phyloP scores from a whole-genome alignment of 2,329 filamentous ascomycete genomes.

The Diplodia mutila region DNA sequence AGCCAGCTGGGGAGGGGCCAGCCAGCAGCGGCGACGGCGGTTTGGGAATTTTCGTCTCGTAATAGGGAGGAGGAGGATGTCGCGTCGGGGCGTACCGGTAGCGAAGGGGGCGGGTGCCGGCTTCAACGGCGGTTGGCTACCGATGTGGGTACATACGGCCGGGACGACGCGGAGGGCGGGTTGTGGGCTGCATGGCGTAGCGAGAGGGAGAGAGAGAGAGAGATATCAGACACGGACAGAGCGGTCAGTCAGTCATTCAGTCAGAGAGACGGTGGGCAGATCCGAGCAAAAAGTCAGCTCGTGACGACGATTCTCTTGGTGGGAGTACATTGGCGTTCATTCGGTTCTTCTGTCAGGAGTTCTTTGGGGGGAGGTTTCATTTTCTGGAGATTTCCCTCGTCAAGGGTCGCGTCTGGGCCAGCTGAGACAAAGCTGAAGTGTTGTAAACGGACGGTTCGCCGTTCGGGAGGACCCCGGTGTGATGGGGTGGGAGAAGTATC shows the following conservation, averaged over 20 bases:
- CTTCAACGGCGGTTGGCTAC: neutral
- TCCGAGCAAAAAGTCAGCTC: neutral
- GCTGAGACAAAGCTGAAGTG: neutral
- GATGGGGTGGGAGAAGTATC: neutral
- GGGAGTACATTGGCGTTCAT: neutral
- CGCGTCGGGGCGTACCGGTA: conserved; percentile 2
- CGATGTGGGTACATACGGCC: neutral
- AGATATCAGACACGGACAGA: neutral
- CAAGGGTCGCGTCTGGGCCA: neutral
- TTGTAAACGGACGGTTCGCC: neutral
- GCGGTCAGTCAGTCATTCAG: neutral
- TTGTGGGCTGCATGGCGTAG: neutral
- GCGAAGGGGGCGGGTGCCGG: neutral
- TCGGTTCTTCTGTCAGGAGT: neutral
- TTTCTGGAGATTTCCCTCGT: neutral
- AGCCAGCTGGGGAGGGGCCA: neutral
- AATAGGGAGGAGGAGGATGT: conserved; percentile 1
- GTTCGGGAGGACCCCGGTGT: neutral
- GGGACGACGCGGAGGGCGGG: neutral
- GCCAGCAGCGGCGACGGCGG: neutral
- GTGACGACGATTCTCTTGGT: neutral
- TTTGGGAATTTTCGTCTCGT: neutral
- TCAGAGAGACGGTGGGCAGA: neutral
- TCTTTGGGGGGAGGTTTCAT: neutral
- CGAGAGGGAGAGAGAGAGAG: neutral